A percentile compares a stretch with the other conserved stretches of the same genome.
Conservation (phyloP, 169 alveolate species). For the Plasmodium ovale region DNA sequence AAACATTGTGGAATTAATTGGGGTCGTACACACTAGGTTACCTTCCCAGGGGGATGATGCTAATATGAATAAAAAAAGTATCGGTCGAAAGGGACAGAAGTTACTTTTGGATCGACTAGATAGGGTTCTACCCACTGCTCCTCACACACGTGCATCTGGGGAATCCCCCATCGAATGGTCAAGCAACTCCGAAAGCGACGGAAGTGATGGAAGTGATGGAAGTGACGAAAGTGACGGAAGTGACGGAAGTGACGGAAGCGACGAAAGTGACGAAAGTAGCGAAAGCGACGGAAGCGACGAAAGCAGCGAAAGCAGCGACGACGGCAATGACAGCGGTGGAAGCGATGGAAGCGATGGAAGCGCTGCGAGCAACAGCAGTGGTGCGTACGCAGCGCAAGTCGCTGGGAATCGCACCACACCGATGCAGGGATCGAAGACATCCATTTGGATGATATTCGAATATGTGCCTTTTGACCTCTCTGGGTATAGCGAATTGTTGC, state of each 20-base stretch:
- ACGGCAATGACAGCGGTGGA: neutral
- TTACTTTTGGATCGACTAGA: no score
- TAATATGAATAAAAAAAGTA: no score
- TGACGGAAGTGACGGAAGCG: no score
- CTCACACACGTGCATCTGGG: no score
- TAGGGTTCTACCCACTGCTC: no score
- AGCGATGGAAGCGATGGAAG: neutral
- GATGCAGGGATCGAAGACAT: slow-evolving; percentile 71
- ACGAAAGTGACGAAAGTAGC: no score
- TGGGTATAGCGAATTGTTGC: slow-evolving; percentile 88
- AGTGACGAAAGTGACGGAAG: no score
- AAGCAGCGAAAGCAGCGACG: neutral
- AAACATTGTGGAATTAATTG: slow-evolving; percentile 87
- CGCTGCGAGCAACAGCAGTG: neutral
- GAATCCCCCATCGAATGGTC: no score
- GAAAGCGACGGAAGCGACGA: neutral
- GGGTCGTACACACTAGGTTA: slow-evolving; percentile 85
- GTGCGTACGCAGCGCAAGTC: neutral
- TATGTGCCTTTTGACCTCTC: slow-evolving; percentile 89
- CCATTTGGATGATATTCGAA: slow-evolving; percentile 91
- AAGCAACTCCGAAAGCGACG: no score
- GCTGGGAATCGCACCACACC: slow-evolving; percentile 1
- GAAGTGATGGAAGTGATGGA: no score
- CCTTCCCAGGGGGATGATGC: slow-evolving; percentile 11
- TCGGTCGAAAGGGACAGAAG: no score